These are phyloP conservation scores for Phytophthora europaea DNA, from an alignment of 352 stramenopile species.

Conservation along the genomic window DNA sequence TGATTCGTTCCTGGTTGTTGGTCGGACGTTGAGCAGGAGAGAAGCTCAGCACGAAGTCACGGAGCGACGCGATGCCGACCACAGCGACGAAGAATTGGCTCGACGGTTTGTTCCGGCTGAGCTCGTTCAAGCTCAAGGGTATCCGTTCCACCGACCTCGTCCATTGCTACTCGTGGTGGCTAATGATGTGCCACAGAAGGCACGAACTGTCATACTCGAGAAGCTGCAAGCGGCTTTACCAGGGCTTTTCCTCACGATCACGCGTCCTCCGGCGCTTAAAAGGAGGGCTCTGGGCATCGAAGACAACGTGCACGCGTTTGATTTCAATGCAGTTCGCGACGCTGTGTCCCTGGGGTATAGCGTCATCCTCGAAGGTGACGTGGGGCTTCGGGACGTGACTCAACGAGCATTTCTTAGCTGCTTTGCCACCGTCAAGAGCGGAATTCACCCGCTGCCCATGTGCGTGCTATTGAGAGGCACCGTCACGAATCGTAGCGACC, in stretches of 20 bases:
- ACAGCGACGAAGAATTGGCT: conserved; percentile 50
- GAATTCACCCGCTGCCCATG: conserved; percentile 66
- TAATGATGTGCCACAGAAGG: conserved; percentile 65
- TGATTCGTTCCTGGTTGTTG: conserved; percentile 50
- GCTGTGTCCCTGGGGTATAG: conserved; percentile 60
- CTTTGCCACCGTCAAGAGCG: conserved; percentile 74
- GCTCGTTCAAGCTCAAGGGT: conserved; percentile 45
- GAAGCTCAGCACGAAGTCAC: conserved; percentile 57
- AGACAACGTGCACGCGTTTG: conserved; percentile 25
- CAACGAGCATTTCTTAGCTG: conserved; percentile 68
- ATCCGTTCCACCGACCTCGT: conserved; percentile 52
- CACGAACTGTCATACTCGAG: conserved; percentile 49
- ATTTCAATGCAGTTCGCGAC: conserved; percentile 46
- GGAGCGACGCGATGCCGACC: conserved; percentile 50
- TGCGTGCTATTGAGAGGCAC: conserved; percentile 74
- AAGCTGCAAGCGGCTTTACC: conserved; percentile 61
- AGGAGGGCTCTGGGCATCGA: conserved; percentile 10
- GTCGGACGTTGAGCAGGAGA: conserved; percentile 36
- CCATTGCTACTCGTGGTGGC: conserved; percentile 76
- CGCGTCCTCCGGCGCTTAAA: conserved; percentile 37
- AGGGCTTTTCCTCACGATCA: conserved; percentile 79
- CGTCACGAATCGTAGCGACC: conserved; percentile 53
- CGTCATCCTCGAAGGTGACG: conserved; percentile 81
- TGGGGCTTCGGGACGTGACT: conserved; percentile 72
- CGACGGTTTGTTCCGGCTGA: conserved; percentile 69